Percentiles rank a stretch among this genome's conserved stretches.
phyloP scores from a whole-genome alignment of 371 early-diverging fungal genomes.

The Lichtheimia corymbifera region DNA sequence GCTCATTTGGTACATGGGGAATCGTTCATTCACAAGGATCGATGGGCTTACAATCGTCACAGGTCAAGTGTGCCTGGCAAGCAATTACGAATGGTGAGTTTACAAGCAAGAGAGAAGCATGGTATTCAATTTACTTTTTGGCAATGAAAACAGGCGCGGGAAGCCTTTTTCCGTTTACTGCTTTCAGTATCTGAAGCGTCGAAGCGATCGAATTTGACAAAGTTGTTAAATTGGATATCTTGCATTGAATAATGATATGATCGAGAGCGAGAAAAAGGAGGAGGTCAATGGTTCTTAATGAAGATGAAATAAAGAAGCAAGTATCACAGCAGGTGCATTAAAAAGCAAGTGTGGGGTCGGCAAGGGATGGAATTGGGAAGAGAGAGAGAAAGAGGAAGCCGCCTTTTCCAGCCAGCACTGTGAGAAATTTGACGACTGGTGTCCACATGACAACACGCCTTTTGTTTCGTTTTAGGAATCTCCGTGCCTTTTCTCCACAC shows the following conservation, averaged over 20 bases:
- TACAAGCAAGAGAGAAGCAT: neutral
- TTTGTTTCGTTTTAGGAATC: neutral
- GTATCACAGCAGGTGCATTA: neutral
- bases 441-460: conserved; percentile 1
- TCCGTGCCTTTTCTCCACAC: no score
- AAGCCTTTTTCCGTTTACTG: conserved; percentile 30
- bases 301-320: neutral
- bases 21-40: neutral
- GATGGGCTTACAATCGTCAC: conserved; percentile 60
- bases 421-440: conserved; percentile 3
- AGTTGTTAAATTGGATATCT: conserved; percentile 23
- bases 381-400: neutral
- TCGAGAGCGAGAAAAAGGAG: neutral
- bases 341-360: neutral
- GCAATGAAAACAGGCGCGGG: conserved; percentile 52
- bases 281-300: neutral
- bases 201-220: conserved; percentile 17
- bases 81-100: neutral
- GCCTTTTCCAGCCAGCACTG: neutral
- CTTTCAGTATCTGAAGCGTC: conserved; percentile 16
- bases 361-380: neutral
- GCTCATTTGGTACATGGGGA: neutral
- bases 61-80: conserved; percentile 56
- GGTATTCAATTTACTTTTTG: conserved; percentile 40
- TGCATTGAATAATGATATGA: conserved; percentile 9